Percentiles rank a stretch among this genome's conserved stretches.
phyloP scores from a whole-genome alignment of 306 rosid genomes.

The Boehmeria nivea region DNA sequence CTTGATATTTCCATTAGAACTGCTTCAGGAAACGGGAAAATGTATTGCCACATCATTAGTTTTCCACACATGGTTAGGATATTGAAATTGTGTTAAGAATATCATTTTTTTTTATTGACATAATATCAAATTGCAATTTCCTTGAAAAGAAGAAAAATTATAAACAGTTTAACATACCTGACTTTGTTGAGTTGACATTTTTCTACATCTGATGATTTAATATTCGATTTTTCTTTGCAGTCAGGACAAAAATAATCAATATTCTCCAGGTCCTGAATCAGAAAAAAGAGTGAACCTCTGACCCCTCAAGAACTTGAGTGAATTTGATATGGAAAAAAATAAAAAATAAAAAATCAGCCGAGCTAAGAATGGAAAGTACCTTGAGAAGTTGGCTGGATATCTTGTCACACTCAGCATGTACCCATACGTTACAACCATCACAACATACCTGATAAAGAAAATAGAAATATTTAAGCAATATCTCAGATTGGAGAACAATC shows the following conservation, averaged over 20 bases:
- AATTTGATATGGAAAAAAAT: slow-evolving; percentile 8
- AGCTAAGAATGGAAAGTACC: no score
- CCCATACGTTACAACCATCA: slow-evolving; percentile 98
- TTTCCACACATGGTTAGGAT: slow-evolving; percentile 12
- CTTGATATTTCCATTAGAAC: slow-evolving; percentile 35
- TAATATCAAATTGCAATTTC: slow-evolving; percentile 10
- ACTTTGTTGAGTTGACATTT: slow-evolving; percentile 31
- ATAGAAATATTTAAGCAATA: slow-evolving; percentile 21
- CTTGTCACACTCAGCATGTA: slow-evolving; percentile 88
- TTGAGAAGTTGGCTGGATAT: slow-evolving; percentile 55
- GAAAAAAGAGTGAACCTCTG: slow-evolving; percentile 11
- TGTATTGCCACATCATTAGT: slow-evolving; percentile 15
- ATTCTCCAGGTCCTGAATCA: slow-evolving; percentile 64
- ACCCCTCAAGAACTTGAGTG: background rate
- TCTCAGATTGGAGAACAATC: slow-evolving; percentile 17
- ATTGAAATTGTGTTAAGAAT: background rate
- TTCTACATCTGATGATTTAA: slow-evolving; percentile 34
- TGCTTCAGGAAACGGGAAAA: slow-evolving; percentile 20
- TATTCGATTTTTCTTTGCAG: slow-evolving; percentile 49
- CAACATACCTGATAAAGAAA: slow-evolving; percentile 68
- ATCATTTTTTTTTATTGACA: background rate
- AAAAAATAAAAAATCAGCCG: slow-evolving; percentile 5
- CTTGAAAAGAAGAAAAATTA: slow-evolving; percentile 9
- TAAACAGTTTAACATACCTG: slow-evolving; percentile 38
- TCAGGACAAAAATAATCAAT: slow-evolving; percentile 85